Conservation (phyloP, 139 green algal species). For the Chlamydomonas incerta region DNA sequence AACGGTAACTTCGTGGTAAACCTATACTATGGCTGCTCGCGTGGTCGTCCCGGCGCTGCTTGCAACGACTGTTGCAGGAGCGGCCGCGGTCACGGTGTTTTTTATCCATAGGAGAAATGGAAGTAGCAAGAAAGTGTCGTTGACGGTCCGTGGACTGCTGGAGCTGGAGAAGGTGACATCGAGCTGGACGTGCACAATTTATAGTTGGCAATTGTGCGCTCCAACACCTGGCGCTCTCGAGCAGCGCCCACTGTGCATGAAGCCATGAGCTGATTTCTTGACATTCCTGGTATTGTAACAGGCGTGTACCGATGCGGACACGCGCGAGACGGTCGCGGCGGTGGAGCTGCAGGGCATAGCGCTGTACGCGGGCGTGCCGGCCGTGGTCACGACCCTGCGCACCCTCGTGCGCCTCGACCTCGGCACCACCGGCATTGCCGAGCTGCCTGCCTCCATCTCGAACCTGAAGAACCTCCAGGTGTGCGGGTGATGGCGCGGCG, state of each 20-base stretch:
- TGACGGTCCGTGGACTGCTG: no score
- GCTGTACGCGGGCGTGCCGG: background rate
- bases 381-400: background rate
- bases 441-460: background rate
- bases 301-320: no score
- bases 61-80: background rate
- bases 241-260: no score
- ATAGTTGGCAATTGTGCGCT: no score
- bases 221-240: no score
- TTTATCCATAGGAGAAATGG: background rate
- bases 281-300: no score
- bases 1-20: no score
- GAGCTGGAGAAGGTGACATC: no score
- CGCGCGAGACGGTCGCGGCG: background rate
- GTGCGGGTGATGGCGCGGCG: background rate
- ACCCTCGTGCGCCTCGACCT: conserved; percentile 7
- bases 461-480: background rate
- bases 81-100: background rate
- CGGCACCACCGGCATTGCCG: background rate
- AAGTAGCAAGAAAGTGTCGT: background rate
- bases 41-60: background rate
- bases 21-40: background rate
- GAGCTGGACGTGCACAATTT: no score
- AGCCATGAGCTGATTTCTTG: no score
- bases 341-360: background rate